Conservation (phyloP, 2,329 filamentous ascomycete species). For the Colletotrichum sp. region DNA sequence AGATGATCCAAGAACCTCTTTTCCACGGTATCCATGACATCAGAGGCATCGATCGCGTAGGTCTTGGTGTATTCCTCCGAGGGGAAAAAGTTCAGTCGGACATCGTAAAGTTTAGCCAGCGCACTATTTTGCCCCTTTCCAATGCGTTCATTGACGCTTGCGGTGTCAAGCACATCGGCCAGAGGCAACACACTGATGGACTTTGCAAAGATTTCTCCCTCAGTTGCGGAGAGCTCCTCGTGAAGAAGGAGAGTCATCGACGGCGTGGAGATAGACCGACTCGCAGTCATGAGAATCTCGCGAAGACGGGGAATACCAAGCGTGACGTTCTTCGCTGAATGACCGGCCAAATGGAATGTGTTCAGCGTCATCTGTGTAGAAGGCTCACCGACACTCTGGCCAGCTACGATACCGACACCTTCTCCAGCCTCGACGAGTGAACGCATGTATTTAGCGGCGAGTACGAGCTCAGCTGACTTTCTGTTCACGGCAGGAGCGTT, state of each 20-base stretch:
- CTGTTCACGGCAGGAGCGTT: constrained; percentile 48
- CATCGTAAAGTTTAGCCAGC: constrained; percentile 83
- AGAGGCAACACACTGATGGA: constrained; percentile 87
- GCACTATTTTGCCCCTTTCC: constrained; percentile 71
- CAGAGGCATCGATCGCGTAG: constrained; percentile 80
- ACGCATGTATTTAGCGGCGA: constrained; percentile 91
- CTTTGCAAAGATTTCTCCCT: constrained; percentile 85
- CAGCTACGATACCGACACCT: constrained; percentile 94
- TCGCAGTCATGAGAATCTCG: constrained; percentile 98
- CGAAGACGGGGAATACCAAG: constrained; percentile 95
- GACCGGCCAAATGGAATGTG: constrained; percentile 98
- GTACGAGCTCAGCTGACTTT: constrained; percentile 81
- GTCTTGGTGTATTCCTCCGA: constrained; percentile 81
- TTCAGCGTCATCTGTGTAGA: constrained; percentile 99
- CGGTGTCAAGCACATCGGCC: constrained; percentile 81
- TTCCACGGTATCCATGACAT: constrained; percentile 83
- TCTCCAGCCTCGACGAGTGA: constrained; percentile 94
- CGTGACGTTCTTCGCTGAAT: constrained; percentile 98
- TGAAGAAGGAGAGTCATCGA: constrained; percentile 85
- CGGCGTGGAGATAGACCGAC: constrained; percentile 85
- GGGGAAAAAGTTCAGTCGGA: constrained; percentile 84
- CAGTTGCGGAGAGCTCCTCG: constrained; percentile 69
- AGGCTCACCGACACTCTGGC: constrained; percentile 95
- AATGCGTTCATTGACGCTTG: constrained; percentile 79
- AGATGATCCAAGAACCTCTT: constrained; percentile 77